Base-by-base conservation (phyloP, 1,284 basidiomycete species). In the Boletus smithii region DNA sequence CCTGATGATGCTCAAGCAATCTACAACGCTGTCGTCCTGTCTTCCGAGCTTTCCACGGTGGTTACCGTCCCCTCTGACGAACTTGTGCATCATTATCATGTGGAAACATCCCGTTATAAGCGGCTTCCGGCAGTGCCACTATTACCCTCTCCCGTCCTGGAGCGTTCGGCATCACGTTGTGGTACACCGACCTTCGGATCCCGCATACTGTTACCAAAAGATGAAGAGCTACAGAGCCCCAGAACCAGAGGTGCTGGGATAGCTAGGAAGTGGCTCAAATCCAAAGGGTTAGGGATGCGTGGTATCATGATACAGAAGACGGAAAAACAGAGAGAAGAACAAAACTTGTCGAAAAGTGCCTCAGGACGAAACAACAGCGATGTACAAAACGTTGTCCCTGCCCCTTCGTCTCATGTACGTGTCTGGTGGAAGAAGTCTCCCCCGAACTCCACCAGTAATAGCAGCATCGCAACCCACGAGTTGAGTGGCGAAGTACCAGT, bases 171-270 rank as follows among this genome's bases (percentile, higher is more conserved):
- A 24, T 79, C 76, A 4, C 67, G 78, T 27, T 79, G 77, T 53
- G 76, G 73, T 4, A 79, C 79, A 5, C 78, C 79, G 8, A 79
- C 79, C 0, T 80, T 81, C 53, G 79, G 79, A 16, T 80, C 80
- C 1, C 69, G 71, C 26, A 67, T 69, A 42, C 27, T 45, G 11
- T 27, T 67, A 5, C 63, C 63, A 13, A 58, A 51, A 41, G 60
- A 61, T 2, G 62, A 67, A 35, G 62, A 67, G 7, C 43, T 64
- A 7, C 53, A 49, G 8, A 51, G 38, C 36, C 33, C 46, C 11
- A 53, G 51, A 24, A 20, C 36, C 5, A 60, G 55, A 39, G 50
- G 51, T 4, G 17, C 48, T 5, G 38, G 43, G 4, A 42, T 42
- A 30, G 63, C 59, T 3, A 64, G 45, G 43, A 63, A 51, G 24